Base-by-base conservation (phyloP, 345 rosid species). In the Erucastrum elatum region DNA sequence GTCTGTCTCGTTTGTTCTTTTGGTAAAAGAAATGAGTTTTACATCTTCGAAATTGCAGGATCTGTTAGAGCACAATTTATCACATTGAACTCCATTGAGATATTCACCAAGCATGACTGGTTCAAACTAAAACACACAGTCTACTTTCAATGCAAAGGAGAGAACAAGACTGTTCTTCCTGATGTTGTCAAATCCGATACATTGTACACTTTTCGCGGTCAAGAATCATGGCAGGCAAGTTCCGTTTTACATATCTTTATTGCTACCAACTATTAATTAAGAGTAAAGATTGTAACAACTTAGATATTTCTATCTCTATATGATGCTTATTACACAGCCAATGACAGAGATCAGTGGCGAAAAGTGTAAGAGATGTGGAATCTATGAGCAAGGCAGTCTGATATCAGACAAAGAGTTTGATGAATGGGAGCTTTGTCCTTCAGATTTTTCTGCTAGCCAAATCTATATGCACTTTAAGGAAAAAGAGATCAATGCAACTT, bases 301-400 rank as follows among this genome's bases (percentile, higher is more conserved):
- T 58, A 55, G 1, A 58, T 39, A 25, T 39, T 33, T 17, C 7
- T 33, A 3, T 70, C 51, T 30, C 9, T 72, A 11, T 72, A 59
- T 49, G 53, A 74, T 31, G 10, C 12, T 81, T 37, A 41, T 68
- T 81, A 68, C 87, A 95, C 88, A 96, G 98, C 97, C 98, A 53
- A 80, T 96, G 66, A 88, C 90, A 1, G 86, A 84, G 67, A 77
- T 91, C 29, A 34, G 81, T 12, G 84, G 87, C 27, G 81, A 70
- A 51, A 96, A 91, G 67, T 96, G 99, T 91, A 96, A 93, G 83
- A 80, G 97, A 68, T 96, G 98, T 75, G 97, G 98, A 49, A 80
- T 96, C 72, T 96, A 91, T 49, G 97, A 93, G 89, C 16, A 82
- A 85, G 95, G 90, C 74, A 80, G 34, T 4, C 26, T 89, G 4